These are phyloP conservation scores for Lactarius akahatsu DNA, from an alignment of 768 basidiomycete species.

Conservation along the genomic window DNA sequence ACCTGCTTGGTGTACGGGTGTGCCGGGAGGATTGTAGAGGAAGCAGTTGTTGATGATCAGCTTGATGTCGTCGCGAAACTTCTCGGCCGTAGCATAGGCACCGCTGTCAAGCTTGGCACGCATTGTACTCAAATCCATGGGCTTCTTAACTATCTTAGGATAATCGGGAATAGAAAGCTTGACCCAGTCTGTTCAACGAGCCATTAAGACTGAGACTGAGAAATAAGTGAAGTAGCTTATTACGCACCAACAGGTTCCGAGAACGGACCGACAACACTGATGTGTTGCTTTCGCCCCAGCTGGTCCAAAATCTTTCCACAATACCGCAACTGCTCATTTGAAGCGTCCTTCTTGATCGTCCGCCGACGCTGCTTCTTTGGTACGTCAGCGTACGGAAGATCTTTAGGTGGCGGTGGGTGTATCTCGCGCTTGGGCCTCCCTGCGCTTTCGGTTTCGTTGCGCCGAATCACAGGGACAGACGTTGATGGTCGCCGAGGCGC, in stretches of 20 bases:
- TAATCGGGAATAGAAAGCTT: slow-evolving; percentile 82
- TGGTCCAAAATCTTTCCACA: slow-evolving; percentile 74
- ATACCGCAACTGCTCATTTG: slow-evolving; percentile 83
- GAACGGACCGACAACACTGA: slow-evolving; percentile 73
- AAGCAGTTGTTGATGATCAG: slow-evolving; percentile 95
- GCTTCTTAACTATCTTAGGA: slow-evolving; percentile 84
- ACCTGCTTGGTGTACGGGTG: slow-evolving; percentile 84
- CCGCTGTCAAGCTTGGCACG: slow-evolving; percentile 75
- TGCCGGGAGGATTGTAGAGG: slow-evolving; percentile 85
- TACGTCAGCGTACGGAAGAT: slow-evolving; percentile 76
- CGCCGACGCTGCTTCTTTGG: slow-evolving; percentile 67
- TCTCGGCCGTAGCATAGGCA: slow-evolving; percentile 73
- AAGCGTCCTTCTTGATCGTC: slow-evolving; percentile 61
- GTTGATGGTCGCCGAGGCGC: slow-evolving; percentile 69
- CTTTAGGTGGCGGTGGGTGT: slow-evolving; percentile 92
- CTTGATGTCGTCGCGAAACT: slow-evolving; percentile 89
- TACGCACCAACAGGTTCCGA: slow-evolving; percentile 90
- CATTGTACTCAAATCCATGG: slow-evolving; percentile 94
- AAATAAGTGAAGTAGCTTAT: slow-evolving; percentile 2
- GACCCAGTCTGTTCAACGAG: slow-evolving; percentile 57
- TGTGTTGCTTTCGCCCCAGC: slow-evolving; percentile 77
- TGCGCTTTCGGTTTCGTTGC: slow-evolving; percentile 60
- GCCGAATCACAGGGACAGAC: slow-evolving; percentile 79
- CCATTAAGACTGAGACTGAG: not conserved
- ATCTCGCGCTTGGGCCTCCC: slow-evolving; percentile 97